These are phyloP conservation scores for Gastrolobium bilobum DNA, from an alignment of 306 rosid species.

Conservation along the genomic window DNA sequence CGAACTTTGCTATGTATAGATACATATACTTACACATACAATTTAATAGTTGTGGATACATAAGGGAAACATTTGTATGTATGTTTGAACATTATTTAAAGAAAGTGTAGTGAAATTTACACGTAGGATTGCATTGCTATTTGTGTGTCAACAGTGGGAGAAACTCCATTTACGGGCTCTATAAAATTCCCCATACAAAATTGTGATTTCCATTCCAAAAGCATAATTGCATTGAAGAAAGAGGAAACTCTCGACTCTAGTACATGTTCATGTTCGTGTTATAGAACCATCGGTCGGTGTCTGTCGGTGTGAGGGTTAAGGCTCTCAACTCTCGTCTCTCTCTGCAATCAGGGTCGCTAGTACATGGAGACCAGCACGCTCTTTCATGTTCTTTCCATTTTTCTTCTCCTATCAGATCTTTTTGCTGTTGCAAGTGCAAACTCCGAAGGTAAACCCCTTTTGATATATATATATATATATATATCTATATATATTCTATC, in stretches of 20 bases:
- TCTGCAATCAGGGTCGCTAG: background rate
- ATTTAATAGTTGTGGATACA: too few relatives aligned
- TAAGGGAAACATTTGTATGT: too few relatives aligned
- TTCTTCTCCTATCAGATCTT: conserved; percentile 48
- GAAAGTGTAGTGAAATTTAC: conserved; percentile 1
- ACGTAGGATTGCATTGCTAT: conserved; percentile 11
- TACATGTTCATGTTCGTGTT: background rate
- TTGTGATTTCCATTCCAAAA: conserved; percentile 58
- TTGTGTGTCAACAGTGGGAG: conserved; percentile 22
- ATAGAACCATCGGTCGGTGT: background rate
- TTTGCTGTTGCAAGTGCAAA: conserved; percentile 59
- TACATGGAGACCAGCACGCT: conserved; percentile 58
- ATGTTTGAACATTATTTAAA: background rate
- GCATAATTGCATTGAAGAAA: conserved; percentile 51
- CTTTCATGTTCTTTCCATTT: conserved; percentile 49
- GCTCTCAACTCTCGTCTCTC: conserved; percentile 13
- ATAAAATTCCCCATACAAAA: conserved; percentile 52
- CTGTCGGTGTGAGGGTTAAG: background rate
- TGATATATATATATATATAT: background rate
- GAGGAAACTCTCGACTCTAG: conserved; percentile 7
- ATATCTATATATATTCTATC: background rate
- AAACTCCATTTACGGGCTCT: conserved; percentile 62
- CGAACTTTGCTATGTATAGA: too few relatives aligned
- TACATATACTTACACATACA: too few relatives aligned
- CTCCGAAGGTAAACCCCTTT: conserved; percentile 68